A percentile compares a stretch with the other conserved stretches of the same genome.
Conservation (phyloP, 2,329 filamentous ascomycete genomes). For the Plenodomus biglobosus region DNA sequence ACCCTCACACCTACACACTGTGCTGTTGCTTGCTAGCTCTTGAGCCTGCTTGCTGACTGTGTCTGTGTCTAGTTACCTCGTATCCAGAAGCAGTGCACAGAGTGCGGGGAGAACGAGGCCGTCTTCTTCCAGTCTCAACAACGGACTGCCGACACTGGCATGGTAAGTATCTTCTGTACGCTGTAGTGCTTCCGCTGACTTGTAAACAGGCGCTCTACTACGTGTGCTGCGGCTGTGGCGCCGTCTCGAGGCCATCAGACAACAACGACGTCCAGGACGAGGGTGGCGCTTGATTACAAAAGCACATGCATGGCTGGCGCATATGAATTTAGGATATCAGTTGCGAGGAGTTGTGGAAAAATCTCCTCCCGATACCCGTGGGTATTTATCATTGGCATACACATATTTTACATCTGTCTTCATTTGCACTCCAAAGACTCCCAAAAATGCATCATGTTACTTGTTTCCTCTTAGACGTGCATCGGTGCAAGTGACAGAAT, state of each 20-base stretch:
- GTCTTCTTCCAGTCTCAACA: conserved; percentile 99
- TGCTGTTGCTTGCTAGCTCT: conserved; percentile 40
- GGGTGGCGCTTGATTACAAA: conserved; percentile 6
- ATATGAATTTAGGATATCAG: conserved; percentile 22
- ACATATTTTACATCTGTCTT: conserved; percentile 29
- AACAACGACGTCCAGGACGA: conserved; percentile 1
- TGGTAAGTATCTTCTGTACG: conserved; percentile 62
- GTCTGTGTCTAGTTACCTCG: conserved; percentile 74
- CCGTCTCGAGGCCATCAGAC: conserved; percentile 64
- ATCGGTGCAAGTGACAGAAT: conserved; percentile 92
- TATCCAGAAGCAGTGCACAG: conserved; percentile 80
- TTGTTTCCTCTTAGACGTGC: conserved; percentile 58
- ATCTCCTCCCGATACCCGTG: conserved; percentile 40
- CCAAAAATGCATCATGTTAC: conserved; percentile 21
- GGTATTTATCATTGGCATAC: conserved; percentile 36
- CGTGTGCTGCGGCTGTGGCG: conserved; percentile 90
- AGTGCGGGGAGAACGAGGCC: conserved; percentile 82
- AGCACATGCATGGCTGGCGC: conserved; percentile 36
- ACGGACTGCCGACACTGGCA: conserved; percentile 93
- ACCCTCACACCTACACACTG: conserved; percentile 25
- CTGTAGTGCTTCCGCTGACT: conserved; percentile 13
- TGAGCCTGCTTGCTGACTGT: conserved; percentile 44
- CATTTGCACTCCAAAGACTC: conserved; percentile 24
- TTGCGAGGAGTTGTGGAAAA: conserved; percentile 32
- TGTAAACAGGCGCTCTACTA: conserved; percentile 53